A percentile compares a stretch with the other conserved stretches of the same genome.
Evolutionary conservation across 768 basidiomycete species (phyloP).

Genomic region (Dioszegia crocea): DNA sequence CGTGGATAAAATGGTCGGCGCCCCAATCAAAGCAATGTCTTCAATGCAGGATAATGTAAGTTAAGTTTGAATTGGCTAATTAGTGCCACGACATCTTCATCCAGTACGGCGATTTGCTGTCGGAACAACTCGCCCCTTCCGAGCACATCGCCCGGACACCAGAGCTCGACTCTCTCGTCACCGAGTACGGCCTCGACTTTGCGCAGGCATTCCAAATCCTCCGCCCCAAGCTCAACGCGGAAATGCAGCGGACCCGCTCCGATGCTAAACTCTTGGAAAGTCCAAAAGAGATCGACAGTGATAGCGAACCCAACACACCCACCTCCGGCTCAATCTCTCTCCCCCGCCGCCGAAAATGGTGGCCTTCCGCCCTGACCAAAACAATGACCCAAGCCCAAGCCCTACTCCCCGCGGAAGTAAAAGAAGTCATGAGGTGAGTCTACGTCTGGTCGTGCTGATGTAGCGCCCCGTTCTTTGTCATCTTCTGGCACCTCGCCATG

Average conservation of each 20-base stretch:
- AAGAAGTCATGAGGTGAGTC: conserved; percentile 14
- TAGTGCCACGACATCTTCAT: conserved; percentile 87
- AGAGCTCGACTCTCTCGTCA: conserved; percentile 65
- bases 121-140: conserved; percentile 63
- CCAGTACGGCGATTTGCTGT: conserved; percentile 86
- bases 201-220: conserved; percentile 92
- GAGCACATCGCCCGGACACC: conserved; percentile 76
- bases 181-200: conserved; percentile 72
- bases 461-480: conserved; percentile 86
- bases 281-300: conserved; percentile 8
- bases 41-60: conserved; percentile 83
- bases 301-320: not conserved
- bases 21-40: conserved; percentile 55
- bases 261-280: conserved; percentile 27
- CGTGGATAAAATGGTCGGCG: conserved; percentile 29
- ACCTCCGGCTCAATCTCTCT: not conserved
- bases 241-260: conserved; percentile 19
- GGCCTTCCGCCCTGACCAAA: conserved; percentile 68
- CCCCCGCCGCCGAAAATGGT: conserved; percentile 46
- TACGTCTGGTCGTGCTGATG: not conserved
- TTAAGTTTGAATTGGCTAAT: conserved; percentile 34
- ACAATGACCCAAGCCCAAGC: conserved; percentile 72
- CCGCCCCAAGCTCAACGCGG: conserved; percentile 57
- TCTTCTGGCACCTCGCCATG: conserved; percentile 94
- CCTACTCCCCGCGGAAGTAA: conserved; percentile 70